These are phyloP conservation scores for Tubosaeta sp. DNA, from an alignment of 768 basidiomycete genomes.

Conservation along the genomic window DNA sequence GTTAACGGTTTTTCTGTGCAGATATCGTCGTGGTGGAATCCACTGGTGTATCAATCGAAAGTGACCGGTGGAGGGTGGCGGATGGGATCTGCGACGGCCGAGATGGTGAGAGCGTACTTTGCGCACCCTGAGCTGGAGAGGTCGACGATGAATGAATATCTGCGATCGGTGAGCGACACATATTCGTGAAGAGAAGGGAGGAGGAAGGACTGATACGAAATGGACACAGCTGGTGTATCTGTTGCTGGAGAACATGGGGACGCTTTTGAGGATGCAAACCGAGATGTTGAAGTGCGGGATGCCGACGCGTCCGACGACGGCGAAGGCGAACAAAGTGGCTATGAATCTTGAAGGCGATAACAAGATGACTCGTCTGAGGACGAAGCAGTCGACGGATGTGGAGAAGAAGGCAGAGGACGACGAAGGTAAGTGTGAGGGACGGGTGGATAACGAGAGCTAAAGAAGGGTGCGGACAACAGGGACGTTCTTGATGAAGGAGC, in stretches of 20 bases:
- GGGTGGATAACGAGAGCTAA: no score
- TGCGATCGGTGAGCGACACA: no score
- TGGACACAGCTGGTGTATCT: no score
- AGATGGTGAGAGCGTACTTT: neutral
- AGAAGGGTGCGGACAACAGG: no score
- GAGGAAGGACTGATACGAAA: no score
- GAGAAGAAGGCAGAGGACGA: neutral
- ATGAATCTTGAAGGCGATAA: neutral
- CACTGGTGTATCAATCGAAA: neutral
- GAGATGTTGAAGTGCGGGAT: neutral
- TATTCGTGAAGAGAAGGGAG: no score
- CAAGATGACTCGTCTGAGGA: neutral
- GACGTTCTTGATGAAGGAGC: neutral
- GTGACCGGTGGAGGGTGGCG: neutral
- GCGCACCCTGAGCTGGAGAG: neutral
- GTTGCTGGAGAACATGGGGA: neutral
- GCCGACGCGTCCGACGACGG: neutral
- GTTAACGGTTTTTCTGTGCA: no score
- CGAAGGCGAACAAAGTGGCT: neutral
- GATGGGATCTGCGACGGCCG: neutral
- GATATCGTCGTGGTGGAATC: neutral
- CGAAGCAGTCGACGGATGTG: neutral
- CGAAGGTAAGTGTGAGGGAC: no score
- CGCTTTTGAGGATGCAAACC: neutral
- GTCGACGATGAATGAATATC: no score